Base-by-base conservation (phyloP, 352 stramenopile species). In the Elongisporangium undulatum region DNA sequence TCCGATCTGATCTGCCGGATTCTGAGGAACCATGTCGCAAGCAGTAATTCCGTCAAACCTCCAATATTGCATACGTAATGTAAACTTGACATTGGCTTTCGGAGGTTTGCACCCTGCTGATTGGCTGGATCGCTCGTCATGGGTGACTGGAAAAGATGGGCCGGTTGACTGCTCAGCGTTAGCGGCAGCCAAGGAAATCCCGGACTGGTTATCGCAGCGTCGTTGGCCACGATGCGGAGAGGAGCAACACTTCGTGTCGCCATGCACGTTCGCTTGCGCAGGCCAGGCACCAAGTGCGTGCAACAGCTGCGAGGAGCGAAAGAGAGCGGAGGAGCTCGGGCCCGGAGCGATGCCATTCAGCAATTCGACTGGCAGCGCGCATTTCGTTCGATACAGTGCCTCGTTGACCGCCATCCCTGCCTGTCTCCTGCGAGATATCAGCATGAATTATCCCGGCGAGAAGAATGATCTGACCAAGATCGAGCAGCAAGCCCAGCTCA, bases 401-500 rank as follows among this genome's bases (percentile, higher is more conserved):
- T 13, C 29, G 8, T 41, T 41, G 29, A 41, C 9, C 29, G 29
- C 29, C 29, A 41, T 41, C 29, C 29, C 29, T 41, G 29, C 29
- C 29, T 41, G 29, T 41, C 29, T 15, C 13, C 29, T 9, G 5
- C 29, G 29, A 41, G 29, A 6, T 1, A 41, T 41, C n/a, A n/a
- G n/a, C 29, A 41, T 41, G 29, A 41, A 15, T 41, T 41, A 41
- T 41, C 1, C 2, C 29, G 29, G 8, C 29, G 29, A 41, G 9
- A 41, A 41, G 29, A 41, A 9, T 41, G 9, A 41, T 41, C 29
- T 41, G 29, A 41, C 29, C 29, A 41, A 15, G 29, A 41, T 41
- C 29, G 29, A 41, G 29, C 29, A 41, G 29, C 29, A 41, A 41
- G 29, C 29, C 9, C 29, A 41, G 29, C 29, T 50, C 57, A 68